Base-by-base conservation (phyloP, 148 eudicot genomes). In the Chenopodium quinoa region DNA sequence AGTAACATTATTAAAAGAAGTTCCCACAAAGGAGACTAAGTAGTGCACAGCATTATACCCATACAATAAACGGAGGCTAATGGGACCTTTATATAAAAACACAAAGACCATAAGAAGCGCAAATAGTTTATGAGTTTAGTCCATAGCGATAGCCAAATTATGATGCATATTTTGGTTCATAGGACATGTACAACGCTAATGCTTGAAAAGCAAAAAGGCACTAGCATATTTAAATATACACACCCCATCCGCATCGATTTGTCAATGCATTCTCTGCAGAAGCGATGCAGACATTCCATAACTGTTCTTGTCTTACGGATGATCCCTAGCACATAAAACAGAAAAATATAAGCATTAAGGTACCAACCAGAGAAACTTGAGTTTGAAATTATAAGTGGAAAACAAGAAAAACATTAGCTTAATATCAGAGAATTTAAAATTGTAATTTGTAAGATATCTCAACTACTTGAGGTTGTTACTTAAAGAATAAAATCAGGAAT, bases 241-340 rank as follows among this genome's bases (percentile, higher is more conserved):
- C 37, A 34, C 99, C 99, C 99, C 82, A 97, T 79, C 76, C 99
- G 93, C 99, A 97, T 97, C 44, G 99, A 94, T 86, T 97, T 97
- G 91, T 97, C 99, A 69, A 97, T 97, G 88, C 99, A 97, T 77
- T 97, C 98, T 84, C 98, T 88, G 87, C 99, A 97, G 86, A 97
- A 97, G 54, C 99, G 97, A 85, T 97, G 99, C 82, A 97, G 86
- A 82, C 99, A 97, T 83, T 90, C 99, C 99, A 97, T 97, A 29
- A 97, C 98, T 12, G 97, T 92, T 89, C 99, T 86, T 37, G 99
- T 97, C 87, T 97, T 97, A 87, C 92, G 87, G 75, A 97, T 94
- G 50, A 97, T 94, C 78, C 99, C 99, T 97, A 88, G 31, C 13
- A 76, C 73, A 87, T 71, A 29, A 40, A 75, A 5, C 78, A 64